Evolutionary conservation across 176 grass and related monocot species (phyloP).

Genomic region (Areca catechu): DNA sequence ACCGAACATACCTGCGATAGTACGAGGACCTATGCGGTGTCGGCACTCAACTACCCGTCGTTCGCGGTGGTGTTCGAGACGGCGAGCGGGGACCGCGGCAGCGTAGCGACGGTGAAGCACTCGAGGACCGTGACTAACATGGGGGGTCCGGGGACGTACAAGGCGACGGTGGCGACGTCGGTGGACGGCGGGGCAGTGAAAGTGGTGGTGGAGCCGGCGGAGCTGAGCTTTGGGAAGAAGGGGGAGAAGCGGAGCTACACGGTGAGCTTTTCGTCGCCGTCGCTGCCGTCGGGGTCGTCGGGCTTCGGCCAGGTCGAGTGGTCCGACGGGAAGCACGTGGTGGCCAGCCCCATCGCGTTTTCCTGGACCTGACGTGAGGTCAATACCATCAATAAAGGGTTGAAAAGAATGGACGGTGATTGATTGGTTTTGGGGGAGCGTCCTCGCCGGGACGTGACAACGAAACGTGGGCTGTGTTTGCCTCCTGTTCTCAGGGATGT

Average conservation of each 20-base stretch:
- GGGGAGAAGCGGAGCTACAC: conserved; percentile 83
- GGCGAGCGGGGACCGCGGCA: not conserved
- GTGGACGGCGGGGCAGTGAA: conserved; percentile 30
- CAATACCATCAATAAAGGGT: too few species aligned
- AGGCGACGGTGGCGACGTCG: conserved; percentile 29
- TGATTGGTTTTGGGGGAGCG: too few species aligned
- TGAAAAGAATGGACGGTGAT: too few species aligned
- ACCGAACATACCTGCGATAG: conserved; percentile 36
- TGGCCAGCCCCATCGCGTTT: conserved; percentile 67
- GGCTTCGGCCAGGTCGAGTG: conserved; percentile 66
- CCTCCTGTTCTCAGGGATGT: too few species aligned
- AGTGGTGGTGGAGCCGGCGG: conserved; percentile 50
- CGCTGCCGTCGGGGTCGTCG: conserved; percentile 37
- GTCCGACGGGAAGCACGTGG: conserved; percentile 73
- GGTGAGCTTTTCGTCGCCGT: conserved; percentile 50
- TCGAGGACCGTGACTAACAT: conserved; percentile 72
- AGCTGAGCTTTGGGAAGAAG: conserved; percentile 45
- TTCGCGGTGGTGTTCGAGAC: conserved; percentile 48
- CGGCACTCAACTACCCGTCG: conserved; percentile 83
- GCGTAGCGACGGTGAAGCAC: conserved; percentile 47
- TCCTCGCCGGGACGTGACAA: too few species aligned
- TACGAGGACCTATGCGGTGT: conserved; percentile 37
- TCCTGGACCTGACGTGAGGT: conserved; percentile 26
- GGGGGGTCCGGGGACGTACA: conserved; percentile 57
- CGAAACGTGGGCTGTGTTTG: too few species aligned